Base-by-base conservation (phyloP, 169 alveolate species). In the Amoebophrya sp. region DNA sequence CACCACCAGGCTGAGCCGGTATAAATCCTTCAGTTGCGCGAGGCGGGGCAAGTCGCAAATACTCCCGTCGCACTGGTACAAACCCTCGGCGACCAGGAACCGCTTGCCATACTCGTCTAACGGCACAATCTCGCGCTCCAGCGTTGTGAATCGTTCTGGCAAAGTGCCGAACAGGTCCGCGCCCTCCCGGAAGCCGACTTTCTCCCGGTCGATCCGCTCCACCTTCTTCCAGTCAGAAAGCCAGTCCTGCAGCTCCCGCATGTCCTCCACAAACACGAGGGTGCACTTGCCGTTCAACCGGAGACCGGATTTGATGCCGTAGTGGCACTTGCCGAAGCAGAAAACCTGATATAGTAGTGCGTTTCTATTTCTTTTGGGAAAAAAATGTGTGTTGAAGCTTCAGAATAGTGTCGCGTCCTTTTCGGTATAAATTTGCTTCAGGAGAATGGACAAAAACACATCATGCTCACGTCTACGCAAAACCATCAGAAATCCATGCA, bases 231-330 rank as follows among this genome's bases (percentile, higher is more conserved):
- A 66, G 39, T 18, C 29, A 0, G 12, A 25, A 7, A 66, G 83
- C 83, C 83, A 66, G 10, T 12, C 18, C 35, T 18, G 10, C 38
- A 66, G 83, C 10, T 66, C 83, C 83, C 32, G 83, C 83, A 66
- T 66, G 83, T 66, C 83, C 35, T 66, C 83, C 38, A 66, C 35
- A 25, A 66, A 66, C 2, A 66, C 83, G 7, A 66, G 32, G 7
- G 83, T 66, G 83, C 83, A 66, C 83, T 66, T 66, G 29, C 83
- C 83, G 83, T 66, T 66, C 29, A 66, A 25, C 83, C 83, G 83
- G 32, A 66, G 83, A 0, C 83, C 83, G 10, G 83, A 66, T 25
- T 66, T 66, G 32, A 66, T 66, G 29, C 83, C 83, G 83, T 66
- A 66, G 83, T 66, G 83, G 32, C 83, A 66, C 83, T 66, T 66